A percentile compares a stretch with the other conserved stretches of the same genome.
Conservation (phyloP, 1,139 yeast species). For the Yamadazyma triangularis region DNA sequence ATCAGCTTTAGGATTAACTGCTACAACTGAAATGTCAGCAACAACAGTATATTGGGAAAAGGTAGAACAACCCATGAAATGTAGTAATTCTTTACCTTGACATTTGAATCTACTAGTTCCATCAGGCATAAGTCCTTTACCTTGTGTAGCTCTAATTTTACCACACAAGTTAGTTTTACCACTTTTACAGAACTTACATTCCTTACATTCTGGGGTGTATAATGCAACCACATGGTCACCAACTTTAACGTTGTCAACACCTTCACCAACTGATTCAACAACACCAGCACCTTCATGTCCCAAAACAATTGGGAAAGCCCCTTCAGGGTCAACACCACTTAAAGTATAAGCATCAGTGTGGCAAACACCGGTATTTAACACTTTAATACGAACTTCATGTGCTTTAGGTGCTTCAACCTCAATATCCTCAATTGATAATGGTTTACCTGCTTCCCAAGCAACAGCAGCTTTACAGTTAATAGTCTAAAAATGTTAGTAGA, state of each 20-base stretch:
- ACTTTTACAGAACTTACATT: slow-evolving; percentile 91
- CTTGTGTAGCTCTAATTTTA: slow-evolving; percentile 64
- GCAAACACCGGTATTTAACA: slow-evolving; percentile 89
- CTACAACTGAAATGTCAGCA: slow-evolving; percentile 96
- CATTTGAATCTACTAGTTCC: slow-evolving; percentile 86
- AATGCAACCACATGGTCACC: slow-evolving; percentile 92
- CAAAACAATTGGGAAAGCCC: slow-evolving; percentile 84
- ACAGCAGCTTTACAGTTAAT: slow-evolving; percentile 94
- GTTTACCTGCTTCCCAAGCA: slow-evolving; percentile 94
- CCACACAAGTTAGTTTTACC: slow-evolving; percentile 96
- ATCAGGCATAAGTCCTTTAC: slow-evolving; percentile 58
- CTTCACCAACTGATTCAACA: slow-evolving; percentile 90
- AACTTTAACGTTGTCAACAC: slow-evolving; percentile 75
- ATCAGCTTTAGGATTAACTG: slow-evolving; percentile 79
- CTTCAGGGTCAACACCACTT: slow-evolving; percentile 94
- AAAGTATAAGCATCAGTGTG: slow-evolving; percentile 98
- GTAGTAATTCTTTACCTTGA: slow-evolving; percentile 78
- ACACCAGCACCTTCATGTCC: slow-evolving; percentile 99
- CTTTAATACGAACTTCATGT: slow-evolving; percentile 92
- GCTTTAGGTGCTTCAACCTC: slow-evolving; percentile 94
- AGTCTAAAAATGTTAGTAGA: slow-evolving; percentile 44
- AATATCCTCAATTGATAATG: slow-evolving; percentile 77
- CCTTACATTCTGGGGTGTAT: slow-evolving; percentile 93
- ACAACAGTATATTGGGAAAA: slow-evolving; percentile 97
- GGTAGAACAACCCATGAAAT: slow-evolving; percentile 97